Evolutionary conservation across 495 filamentous ascomycete genomes (phyloP), one percentile per base, ranked within the genome.

Genomic region (Acidomyces sp.): DNA sequence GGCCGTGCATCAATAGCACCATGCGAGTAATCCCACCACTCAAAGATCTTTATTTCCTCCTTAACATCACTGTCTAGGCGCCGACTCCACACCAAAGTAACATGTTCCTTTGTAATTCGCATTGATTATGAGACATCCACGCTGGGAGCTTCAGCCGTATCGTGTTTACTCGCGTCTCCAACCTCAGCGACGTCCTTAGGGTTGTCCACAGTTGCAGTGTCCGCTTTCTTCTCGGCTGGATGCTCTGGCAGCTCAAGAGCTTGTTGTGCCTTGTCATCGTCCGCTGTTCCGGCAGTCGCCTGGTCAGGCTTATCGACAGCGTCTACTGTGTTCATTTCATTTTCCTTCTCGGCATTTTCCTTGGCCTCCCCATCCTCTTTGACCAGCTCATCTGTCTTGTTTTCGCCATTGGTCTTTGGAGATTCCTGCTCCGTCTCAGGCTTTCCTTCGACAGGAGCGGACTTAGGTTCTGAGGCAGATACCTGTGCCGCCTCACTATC

Each of bases 381-480:
- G 7, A 34, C 43, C 21, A 34, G 35, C 6, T 35, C 3, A 21
- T 45, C 41, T 12, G 28, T 23, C 19, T 34, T 38, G 17, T 26
- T 18, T 10, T 39, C 43, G 21, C 43, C 43, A 24, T 46, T 46
- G n/a, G 42, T 46, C 6, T 13, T 34, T 6, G 47, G 41, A 12
- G 20, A 41, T 31, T 46, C 34, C 26, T 50, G 41, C 11, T 32
- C 36, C 6, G 23, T n/a, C 27, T 24, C 34, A 16, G 27, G 21
- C 10, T 24, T 22, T 22, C 35, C 34, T 11, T 33, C 37, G 22
- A 23, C 7, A 7, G 26, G 24, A 3, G 45, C 6, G 13, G 37
- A 12, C 22, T 43, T 43, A 13, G 41, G 46, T 10, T 59, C 46
- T 15, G 55, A 61, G 16, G 47, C 59, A 12, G 69, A 67, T n/a